Evolutionary conservation across 2,329 filamentous ascomycete species (phyloP).

Genomic region (Aspergillus spinulosporus): DNA sequence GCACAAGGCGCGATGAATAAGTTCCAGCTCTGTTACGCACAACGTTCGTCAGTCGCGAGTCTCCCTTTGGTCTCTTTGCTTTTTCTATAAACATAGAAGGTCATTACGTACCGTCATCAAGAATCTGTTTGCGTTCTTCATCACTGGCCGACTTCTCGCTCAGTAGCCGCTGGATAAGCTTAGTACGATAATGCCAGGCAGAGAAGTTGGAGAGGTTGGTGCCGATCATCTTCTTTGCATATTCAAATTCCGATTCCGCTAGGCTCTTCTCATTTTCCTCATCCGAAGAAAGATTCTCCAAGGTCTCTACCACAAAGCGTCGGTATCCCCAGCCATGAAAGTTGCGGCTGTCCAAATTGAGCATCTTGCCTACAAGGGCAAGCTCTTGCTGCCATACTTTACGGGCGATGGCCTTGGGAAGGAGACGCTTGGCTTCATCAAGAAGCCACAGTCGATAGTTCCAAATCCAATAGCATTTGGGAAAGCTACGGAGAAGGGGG

Average conservation of each 20-base stretch:
- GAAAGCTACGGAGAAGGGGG: constrained; percentile 77
- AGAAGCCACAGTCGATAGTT: constrained; percentile 89
- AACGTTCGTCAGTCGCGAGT: constrained; percentile 7
- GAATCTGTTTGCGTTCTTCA: constrained; percentile 63
- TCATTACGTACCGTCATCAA: constrained; percentile 63
- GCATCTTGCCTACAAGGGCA: constrained; percentile 80
- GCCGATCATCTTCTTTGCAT: constrained; percentile 85
- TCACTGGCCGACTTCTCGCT: constrained; percentile 67
- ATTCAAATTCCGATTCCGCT: constrained; percentile 78
- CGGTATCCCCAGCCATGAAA: constrained; percentile 97
- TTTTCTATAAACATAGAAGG: neutral
- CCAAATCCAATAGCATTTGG: constrained; percentile 99
- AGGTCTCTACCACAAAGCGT: constrained; percentile 70
- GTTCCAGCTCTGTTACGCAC: constrained; percentile 62
- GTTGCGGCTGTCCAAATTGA: constrained; percentile 80
- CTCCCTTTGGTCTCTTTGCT: constrained; percentile 1
- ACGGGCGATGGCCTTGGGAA: constrained; percentile 59
- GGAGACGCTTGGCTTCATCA: constrained; percentile 64
- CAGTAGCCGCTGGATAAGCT: constrained; percentile 75
- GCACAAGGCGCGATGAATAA: constrained; percentile 76
- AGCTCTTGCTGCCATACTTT: constrained; percentile 83
- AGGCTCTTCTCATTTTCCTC: constrained; percentile 57
- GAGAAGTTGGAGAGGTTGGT: constrained; percentile 93
- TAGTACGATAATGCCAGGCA: constrained; percentile 89
- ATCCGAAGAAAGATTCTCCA: constrained; percentile 60